Percentiles rank a stretch among this genome's conserved stretches.
These are phyloP conservation scores for Plasmodium falciparum DNA, from an alignment of 169 alveolate genomes.

Conservation along the genomic window DNA sequence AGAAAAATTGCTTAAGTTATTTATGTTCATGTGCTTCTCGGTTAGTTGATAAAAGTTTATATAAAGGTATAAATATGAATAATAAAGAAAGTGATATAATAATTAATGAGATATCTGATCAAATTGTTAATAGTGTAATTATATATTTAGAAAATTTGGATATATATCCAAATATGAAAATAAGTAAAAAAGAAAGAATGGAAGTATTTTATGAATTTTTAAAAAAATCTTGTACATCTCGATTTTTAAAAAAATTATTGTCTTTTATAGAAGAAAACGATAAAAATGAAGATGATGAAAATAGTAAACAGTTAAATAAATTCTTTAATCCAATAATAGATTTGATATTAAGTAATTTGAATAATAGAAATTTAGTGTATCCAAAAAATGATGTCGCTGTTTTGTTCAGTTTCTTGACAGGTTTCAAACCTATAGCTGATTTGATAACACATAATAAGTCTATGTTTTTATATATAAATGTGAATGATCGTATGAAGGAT, in stretches of 20 bases:
- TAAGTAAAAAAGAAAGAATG: constrained; percentile 36
- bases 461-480: constrained; percentile 38
- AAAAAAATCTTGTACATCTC: constrained; percentile 60
- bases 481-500: constrained; percentile 38
- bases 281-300: constrained; percentile 49
- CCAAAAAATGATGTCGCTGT: constrained; percentile 75
- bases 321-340: constrained; percentile 53
- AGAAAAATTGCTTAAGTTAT: constrained; percentile 60
- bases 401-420: constrained; percentile 35
- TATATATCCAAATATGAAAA: constrained; percentile 56
- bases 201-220: constrained; percentile 39
- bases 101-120: constrained; percentile 46
- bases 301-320: constrained; percentile 30
- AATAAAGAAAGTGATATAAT: constrained; percentile 13
- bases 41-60: constrained; percentile 25
- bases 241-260: constrained; percentile 39
- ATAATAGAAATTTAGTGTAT: constrained; percentile 38
- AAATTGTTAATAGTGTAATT: constrained; percentile 29
- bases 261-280: constrained; percentile 58
- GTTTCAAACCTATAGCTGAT: constrained; percentile 67
- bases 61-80: constrained; percentile 25
- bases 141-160: constrained; percentile 62
- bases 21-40: constrained; percentile 48
- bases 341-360: constrained; percentile 39
- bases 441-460: constrained; percentile 25